Conservation (phyloP, 176 grass and related monocot species). For the Chloris gayana region DNA sequence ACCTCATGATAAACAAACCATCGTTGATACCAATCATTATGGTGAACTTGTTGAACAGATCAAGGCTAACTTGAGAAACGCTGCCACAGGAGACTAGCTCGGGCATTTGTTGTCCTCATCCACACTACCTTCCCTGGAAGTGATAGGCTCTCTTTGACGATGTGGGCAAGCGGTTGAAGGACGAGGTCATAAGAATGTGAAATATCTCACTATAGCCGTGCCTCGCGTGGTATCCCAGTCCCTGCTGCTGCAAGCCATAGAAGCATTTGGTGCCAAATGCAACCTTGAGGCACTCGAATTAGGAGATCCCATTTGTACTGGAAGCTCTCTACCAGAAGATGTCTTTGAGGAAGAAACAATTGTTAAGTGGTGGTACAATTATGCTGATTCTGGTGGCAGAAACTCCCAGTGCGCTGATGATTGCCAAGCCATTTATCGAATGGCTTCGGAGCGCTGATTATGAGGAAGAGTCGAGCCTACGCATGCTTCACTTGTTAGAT, state of each 20-base stretch:
- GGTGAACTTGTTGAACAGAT: conserved; percentile 52
- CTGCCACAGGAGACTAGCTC: conserved; percentile 44
- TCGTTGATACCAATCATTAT: conserved; percentile 18
- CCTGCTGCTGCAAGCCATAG: conserved; percentile 52
- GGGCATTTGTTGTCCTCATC: conserved; percentile 42
- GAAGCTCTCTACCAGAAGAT: conserved; percentile 77
- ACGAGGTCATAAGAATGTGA: conserved; percentile 73
- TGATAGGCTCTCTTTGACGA: conserved; percentile 67
- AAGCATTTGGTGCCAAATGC: conserved; percentile 52
- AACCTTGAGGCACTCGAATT: conserved; percentile 57
- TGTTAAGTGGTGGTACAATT: conserved; percentile 55
- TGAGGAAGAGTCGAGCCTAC: conserved; percentile 36
- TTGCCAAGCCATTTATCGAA: conserved; percentile 59
- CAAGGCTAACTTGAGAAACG: conserved; percentile 52
- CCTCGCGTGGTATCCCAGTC: conserved; percentile 50
- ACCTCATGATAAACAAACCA: background rate
- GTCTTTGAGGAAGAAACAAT: conserved; percentile 76
- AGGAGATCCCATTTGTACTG: conserved; percentile 65
- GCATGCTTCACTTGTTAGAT: too few species aligned
- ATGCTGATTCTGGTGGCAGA: conserved; percentile 45
- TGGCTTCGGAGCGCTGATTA: conserved; percentile 77
- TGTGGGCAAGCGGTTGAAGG: conserved; percentile 62
- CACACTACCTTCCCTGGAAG: conserved; percentile 39
- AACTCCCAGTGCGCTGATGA: conserved; percentile 49
- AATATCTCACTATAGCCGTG: conserved; percentile 55